A percentile compares a stretch with the other conserved stretches of the same genome.
Conservation (phyloP, 176 grass and related monocot species). For the Ensete ventricosum region DNA sequence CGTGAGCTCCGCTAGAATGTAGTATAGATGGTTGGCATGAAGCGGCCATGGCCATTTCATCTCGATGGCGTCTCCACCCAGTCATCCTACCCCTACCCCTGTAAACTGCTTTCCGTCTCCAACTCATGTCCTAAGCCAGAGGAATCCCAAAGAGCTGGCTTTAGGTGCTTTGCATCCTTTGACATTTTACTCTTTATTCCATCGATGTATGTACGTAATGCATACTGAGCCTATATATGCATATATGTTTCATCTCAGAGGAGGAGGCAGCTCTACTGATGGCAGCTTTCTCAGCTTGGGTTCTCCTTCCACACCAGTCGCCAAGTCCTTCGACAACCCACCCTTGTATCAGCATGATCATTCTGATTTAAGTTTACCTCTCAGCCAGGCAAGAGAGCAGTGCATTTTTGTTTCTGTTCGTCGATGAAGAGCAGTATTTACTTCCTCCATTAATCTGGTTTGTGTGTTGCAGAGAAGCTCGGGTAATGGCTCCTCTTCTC, state of each 20-base stretch:
- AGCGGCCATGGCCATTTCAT: slow-evolving; percentile 15
- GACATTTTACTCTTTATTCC: too few species aligned
- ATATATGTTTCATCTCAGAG: not conserved
- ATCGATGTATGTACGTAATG: too few species aligned
- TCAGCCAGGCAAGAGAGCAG: not conserved
- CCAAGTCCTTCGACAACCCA: not conserved
- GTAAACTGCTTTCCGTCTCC: not conserved
- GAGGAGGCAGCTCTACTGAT: not conserved
- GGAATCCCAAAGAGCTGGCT: not conserved
- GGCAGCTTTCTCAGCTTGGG: slow-evolving; percentile 19
- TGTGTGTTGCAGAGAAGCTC: slow-evolving; percentile 8
- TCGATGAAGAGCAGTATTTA: not conserved
- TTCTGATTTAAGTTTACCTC: not conserved
- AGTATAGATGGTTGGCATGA: slow-evolving; percentile 20
- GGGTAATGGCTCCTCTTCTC: not conserved
- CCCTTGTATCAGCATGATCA: not conserved
- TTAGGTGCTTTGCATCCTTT: not conserved
- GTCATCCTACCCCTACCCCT: not conserved
- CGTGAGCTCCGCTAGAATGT: slow-evolving; percentile 11
- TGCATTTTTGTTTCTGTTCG: not conserved
- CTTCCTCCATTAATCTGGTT: not conserved
- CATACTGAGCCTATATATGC: too few species aligned
- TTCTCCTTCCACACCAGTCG: not conserved
- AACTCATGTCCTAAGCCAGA: not conserved
- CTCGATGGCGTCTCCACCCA: not conserved